A percentile compares a stretch with the other conserved stretches of the same genome.
These are phyloP conservation scores for Neoconidiobolus thromboides DNA, from an alignment of 371 early-diverging fungal species.

Conservation along the genomic window DNA sequence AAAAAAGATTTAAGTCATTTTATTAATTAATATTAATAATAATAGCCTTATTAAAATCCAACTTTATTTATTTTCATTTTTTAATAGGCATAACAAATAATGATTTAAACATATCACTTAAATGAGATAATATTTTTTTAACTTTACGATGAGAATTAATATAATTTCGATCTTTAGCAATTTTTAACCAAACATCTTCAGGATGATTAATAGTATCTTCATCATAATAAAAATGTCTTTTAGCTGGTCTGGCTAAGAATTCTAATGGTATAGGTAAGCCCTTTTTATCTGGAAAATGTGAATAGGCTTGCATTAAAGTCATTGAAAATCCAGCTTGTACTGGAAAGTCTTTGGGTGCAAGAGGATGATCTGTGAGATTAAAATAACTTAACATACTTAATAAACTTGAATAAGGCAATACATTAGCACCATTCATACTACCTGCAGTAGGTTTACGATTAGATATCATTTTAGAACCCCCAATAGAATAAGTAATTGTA, in stretches of 20 bases:
- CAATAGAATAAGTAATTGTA: neutral
- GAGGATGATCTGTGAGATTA: neutral
- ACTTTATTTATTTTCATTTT: too few species aligned
- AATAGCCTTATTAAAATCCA: too few species aligned
- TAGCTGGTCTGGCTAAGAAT: neutral
- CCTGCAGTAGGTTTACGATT: neutral
- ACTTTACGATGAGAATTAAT: too few species aligned
- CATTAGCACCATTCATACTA: neutral
- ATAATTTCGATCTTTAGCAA: neutral
- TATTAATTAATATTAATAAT: too few species aligned
- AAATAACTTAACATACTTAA: neutral
- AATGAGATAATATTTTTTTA: too few species aligned
- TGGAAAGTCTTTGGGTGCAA: neutral
- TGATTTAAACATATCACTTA: too few species aligned
- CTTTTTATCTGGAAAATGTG: neutral
- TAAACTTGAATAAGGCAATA: neutral
- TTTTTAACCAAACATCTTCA: neutral
- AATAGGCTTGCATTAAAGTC: neutral
- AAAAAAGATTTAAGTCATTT: too few species aligned
- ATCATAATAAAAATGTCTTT: neutral
- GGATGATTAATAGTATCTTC: neutral
- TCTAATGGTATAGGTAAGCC: neutral
- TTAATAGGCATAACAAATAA: too few species aligned
- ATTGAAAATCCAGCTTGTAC: neutral
- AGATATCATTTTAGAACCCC: neutral